Base-by-base conservation (phyloP, 768 basidiomycete genomes). In the Peribolospora baueri region DNA sequence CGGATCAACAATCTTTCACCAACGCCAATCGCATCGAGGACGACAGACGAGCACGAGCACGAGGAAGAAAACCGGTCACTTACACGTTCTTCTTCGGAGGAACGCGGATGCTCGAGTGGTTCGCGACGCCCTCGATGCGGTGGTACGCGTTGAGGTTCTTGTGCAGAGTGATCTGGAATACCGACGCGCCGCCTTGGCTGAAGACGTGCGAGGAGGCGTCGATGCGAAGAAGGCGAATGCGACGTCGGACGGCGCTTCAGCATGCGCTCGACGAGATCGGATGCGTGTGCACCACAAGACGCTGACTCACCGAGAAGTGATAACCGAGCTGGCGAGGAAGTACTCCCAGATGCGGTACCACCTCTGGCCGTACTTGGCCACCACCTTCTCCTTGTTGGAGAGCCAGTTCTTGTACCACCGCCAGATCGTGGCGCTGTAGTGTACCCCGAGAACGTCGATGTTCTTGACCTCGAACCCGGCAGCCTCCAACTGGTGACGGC, bases 351-450 rank as follows among this genome's bases (percentile, higher is more conserved):
- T 77, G 61, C 91, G 76, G 72, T 81, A 97, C 86, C 85, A 87
- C 59, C 72, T 74, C 41, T 90, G 84, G 53, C 91, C 91, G 65
- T 98, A 98, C 68, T 80, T 82, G 55, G 71, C 85, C 45, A 82
- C 59, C 51, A 93, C 80, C 68, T 82, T 81, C 48, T 88, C 87
- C 72, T 82, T 81, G 75, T 98, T 95, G 56, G 73, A 72, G 47
- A 91, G 68, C 93, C 93, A 98, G 76, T 95, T 97, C 66, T 84
- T 77, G 75, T 95, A 95, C 91, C 91, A 97, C 56, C 76, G 74
- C 69, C 74, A 80, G 65, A 86, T 72, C 1, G 86, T 91, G 0
- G 88, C 87, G 13, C 82, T 84, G 70, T 95, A 65, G 69, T 98
- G 93, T 7, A 95, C 91, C 55, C 91, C 93, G 42, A 97, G 79